Base-by-base conservation (phyloP, 495 filamentous ascomycete species). In the Penicillium odoratum region DNA sequence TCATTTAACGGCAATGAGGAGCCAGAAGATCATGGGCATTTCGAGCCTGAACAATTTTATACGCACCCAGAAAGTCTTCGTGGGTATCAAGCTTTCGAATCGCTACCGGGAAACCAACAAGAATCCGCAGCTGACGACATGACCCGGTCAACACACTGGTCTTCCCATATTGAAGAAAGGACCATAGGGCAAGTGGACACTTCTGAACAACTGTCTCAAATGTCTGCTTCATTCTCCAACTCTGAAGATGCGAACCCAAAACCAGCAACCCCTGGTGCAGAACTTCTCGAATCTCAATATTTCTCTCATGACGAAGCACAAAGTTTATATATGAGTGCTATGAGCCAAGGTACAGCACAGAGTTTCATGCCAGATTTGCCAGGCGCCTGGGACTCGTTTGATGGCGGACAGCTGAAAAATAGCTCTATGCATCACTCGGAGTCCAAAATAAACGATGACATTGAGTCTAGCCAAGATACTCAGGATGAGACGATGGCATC, bases 271-370 rank as follows among this genome's bases (percentile, higher is more conserved):
- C 54, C 67, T 18, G 51, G 57, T 53, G 82, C 82, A 30, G 82
- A 87, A 53, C 80, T 90, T 15, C 74, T 81, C 18, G 76, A 90
- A 58, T 98, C 95, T 9, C 90, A 82, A 60, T 68, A 94, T 15
- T 98, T 92, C 68, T 93, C 85, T 52, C 88, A 95, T 55, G 91
- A 95, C 56, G 92, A 98, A 57, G 94, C 94, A 0, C 88, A 93
- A 63, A 98, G 94, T 72, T 88, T 99, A 86, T 98, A 98, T 61
- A 93, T 97, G 84, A 89, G 86, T 64, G 88, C 88, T 21, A 75
- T 88, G 9, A 86, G 83, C 48, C 67, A 75, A 40, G 67, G 58
- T 18, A 63, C 63, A 10, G 69, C 68, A 47, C 66, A 65, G 57
- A 72, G 48, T 64, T 77, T 71, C 33, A 79, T 66, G 65, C 72